phyloP scores from a whole-genome alignment of 768 basidiomycete species.

The Sistotremastrum niveocremeum region DNA sequence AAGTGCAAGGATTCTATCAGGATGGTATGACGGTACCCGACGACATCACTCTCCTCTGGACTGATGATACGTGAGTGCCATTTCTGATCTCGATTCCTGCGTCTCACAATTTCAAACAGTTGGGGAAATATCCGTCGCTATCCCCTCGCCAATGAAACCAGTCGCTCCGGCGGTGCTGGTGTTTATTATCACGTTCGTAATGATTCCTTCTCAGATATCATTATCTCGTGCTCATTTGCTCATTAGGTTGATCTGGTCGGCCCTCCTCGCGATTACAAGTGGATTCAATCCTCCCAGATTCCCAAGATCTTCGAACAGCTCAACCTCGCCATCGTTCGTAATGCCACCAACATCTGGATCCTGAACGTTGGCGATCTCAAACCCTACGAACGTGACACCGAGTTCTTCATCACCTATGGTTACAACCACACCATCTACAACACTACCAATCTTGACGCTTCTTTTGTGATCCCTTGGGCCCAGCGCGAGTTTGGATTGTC shows the following conservation, averaged over 20 bases:
- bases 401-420: constrained; percentile 52
- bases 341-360: constrained; percentile 51
- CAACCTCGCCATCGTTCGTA: constrained; percentile 45
- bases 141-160: constrained; percentile 37
- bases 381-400: constrained; percentile 56
- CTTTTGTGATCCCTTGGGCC: constrained; percentile 45
- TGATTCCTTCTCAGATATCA: neutral
- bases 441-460: constrained; percentile 31
- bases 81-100: too few relatives aligned
- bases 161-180: constrained; percentile 53
- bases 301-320: constrained; percentile 56
- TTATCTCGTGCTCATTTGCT: constrained; percentile 18
- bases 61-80: constrained; percentile 50
- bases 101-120: too few relatives aligned
- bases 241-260: constrained; percentile 31
- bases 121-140: constrained; percentile 61
- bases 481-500: constrained; percentile 47
- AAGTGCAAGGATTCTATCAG: constrained; percentile 57
- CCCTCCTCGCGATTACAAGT: constrained; percentile 54
- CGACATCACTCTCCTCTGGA: constrained; percentile 53
- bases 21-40: constrained; percentile 48
- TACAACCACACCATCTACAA: constrained; percentile 48
- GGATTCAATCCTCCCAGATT: constrained; percentile 48
- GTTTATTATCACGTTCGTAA: constrained; percentile 50
- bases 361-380: constrained; percentile 69